Evolutionary conservation across 202 grass and related monocot genomes (phyloP), one percentile per base, ranked within the genome.

Genomic region (Eragrostis tef): DNA sequence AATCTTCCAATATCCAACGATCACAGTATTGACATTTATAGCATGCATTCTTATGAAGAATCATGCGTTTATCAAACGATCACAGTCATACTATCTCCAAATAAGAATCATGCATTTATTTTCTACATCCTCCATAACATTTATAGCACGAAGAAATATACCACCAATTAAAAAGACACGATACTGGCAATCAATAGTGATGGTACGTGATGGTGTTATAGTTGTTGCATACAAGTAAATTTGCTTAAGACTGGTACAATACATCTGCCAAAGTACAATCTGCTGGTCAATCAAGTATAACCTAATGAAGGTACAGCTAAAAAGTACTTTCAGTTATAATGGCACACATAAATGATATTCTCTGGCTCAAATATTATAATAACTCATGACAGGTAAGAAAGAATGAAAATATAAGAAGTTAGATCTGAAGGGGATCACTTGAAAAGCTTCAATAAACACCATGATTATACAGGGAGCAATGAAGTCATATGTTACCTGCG

Each of bases 401-500:
- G 29, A 64, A 83, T 78, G 15, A 11, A 11, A 2, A 75, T 50
- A 43, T 81, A 70, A 70, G 27, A 45, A 75, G 11, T 11, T 47
- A 74, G 17, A 70, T 48, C 64, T 62, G 68, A 67, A 81, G 24
- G 46, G 44, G 54, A 80, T 72, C 42, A 66, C 10, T 72, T 17
- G 22, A 31, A 62, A 67, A 69, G 54, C 31, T 69, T 46, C 0
- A 12, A 24, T 29, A 73, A 67, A 26, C 9, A 74, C 25, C 74
- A 7, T 77, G 42, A 59, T 25, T 22, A 69, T 26, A 64, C 29
- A 19, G 58, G 22, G 44, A 86, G 60, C 57, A 51, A 74, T 45
- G 41, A 25, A 70, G 59, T 25, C 61, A 49, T 77, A 71, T 9
- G 25, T 87, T 82, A 97, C 94, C 94, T 93, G 88, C 90, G 22